Evolutionary conservation across 305 asterid species (phyloP).

Genomic region (Andrographis paniculata): DNA sequence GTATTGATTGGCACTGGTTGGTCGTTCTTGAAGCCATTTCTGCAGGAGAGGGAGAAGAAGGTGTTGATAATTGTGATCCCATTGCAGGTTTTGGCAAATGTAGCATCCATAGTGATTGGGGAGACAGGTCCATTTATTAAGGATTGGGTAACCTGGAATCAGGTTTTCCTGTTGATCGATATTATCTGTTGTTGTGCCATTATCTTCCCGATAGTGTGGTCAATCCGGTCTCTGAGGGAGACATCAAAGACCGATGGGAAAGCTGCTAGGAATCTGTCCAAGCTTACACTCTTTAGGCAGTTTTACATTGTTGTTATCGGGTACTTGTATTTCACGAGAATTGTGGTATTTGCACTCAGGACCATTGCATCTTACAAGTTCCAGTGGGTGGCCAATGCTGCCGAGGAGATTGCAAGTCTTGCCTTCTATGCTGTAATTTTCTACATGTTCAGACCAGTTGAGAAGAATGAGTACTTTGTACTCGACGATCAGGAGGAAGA

Average conservation of each 20-base stretch:
- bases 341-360: constrained; percentile 89
- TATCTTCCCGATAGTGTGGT: constrained; percentile 96
- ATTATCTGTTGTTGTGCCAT: constrained; percentile 88
- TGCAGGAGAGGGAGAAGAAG: constrained; percentile 98
- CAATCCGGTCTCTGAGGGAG: constrained; percentile 89
- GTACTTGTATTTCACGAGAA: constrained; percentile 93
- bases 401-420: constrained; percentile 89
- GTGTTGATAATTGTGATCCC: constrained; percentile 99
- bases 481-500: constrained; percentile 93
- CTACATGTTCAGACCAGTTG: constrained; percentile 96
- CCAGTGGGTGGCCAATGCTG: constrained; percentile 91
- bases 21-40: constrained; percentile 94
- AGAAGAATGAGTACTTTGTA: constrained; percentile 81
- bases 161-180: constrained; percentile 84
- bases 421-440: constrained; percentile 76
- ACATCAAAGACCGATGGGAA: constrained; percentile 97
- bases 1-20: constrained; percentile 96
- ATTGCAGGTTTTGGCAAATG: constrained; percentile 85
- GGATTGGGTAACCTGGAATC: constrained; percentile 98
- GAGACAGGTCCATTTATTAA: constrained; percentile 94
- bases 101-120: constrained; percentile 84
- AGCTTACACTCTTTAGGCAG: constrained; percentile 90
- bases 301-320: constrained; percentile 93
- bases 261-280: constrained; percentile 92
- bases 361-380: constrained; percentile 90